Evolutionary conservation across 345 rosid genomes (phyloP), one percentile per base, ranked within the genome.

Genomic region (Moringa oleifera): DNA sequence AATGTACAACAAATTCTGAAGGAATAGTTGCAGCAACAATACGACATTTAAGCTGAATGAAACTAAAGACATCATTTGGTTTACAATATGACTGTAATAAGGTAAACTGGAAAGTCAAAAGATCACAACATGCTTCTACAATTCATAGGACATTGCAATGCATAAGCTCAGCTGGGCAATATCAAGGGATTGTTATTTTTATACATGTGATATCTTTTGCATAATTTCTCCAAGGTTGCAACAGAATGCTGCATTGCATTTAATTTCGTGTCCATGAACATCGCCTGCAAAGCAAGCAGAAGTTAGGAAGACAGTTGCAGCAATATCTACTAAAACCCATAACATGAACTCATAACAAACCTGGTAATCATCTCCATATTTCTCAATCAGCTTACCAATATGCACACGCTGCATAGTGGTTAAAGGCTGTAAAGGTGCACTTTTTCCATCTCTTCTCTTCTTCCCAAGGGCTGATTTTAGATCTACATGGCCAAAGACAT

Each of bases 181-280:
- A 87, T 73, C 74, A 90, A 51, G 1, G 96, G 96, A 65, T 88
- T 94, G 64, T 67, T 78, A 58, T 83, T 81, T 51, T 73, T 77
- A 66, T 75, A 73, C 64, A 74, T 68, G 52, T 64, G 79, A 71
- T 80, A 88, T 65, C 96, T 82, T 36, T 75, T 72, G 78, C 95
- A 88, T 53, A 90, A 70, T 61, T 88, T 90, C 78, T 74, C 80
- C 20, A 94, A 75, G 18, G 85, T 82, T 6, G 79, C 88, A 46
- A 77, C 61, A 1, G 97, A 79, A 72, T 90, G 97, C 83, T 90
- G 96, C 99, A 94, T 88, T 7, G 77, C 59, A 65, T 93, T 90
- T 24, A 90, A 78, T 78, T 93, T 93, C 11, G 80, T 72, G 64
- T 93, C 98, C 86, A 82, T 85, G 76, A 71, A 83, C 97, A 94